A percentile compares a stretch with the other conserved stretches of the same genome.
Conservation (phyloP, 371 early-diverging fungal genomes). For the Parasitella parasitica region DNA sequence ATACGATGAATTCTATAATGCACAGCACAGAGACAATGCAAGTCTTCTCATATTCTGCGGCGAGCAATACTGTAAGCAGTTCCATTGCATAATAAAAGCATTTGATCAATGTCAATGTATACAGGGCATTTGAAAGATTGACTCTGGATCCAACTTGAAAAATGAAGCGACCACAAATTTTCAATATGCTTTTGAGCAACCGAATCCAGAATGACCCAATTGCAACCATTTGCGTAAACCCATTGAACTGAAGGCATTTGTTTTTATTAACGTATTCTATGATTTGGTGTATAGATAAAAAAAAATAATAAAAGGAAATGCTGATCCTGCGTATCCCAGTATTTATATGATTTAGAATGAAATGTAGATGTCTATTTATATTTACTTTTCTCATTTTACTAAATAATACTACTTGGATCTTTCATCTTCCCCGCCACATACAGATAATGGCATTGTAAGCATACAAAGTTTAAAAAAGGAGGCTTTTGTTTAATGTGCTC, state of each 20-base stretch:
- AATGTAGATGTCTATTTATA: background rate
- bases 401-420: no score
- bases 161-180: constrained; percentile 11
- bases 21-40: background rate
- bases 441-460: background rate
- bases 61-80: constrained; percentile 20
- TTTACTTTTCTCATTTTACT: no score
- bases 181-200: constrained; percentile 17
- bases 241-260: constrained; percentile 16
- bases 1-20: background rate
- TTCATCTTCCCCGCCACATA: background rate
- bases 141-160: constrained; percentile 18
- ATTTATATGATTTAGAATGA: background rate
- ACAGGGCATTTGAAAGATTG: constrained; percentile 8
- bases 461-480: background rate
- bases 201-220: constrained; percentile 21
- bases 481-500: background rate
- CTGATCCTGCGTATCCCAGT: background rate
- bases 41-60: background rate
- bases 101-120: constrained; percentile 22
- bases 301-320: background rate
- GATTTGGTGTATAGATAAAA: background rate
- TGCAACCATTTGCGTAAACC: constrained; percentile 26
- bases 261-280: background rate
- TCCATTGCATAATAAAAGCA: constrained; percentile 12